Evolutionary conservation across 331 rosid genomes (phyloP), one percentile per base, ranked within the genome.

Genomic region (Rosa hybrid): DNA sequence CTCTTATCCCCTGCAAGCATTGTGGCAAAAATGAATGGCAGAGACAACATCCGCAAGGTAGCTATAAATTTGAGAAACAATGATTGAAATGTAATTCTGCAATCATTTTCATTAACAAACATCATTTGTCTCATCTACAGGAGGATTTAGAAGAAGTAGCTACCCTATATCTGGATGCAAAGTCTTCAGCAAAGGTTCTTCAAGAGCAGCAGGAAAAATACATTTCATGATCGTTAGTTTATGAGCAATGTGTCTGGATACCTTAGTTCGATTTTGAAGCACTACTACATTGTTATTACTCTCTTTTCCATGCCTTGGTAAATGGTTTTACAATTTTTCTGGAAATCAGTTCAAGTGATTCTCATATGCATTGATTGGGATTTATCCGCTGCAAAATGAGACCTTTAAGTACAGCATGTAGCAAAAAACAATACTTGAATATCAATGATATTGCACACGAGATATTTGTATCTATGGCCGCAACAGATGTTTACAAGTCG

Each of bases 161-260:
- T 77, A 70, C 89, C 4, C 90, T 95, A 51, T 95, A 93, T 87
- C 87, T 93, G 90, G 98, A 95, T 82, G 98, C 98, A 16, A 95
- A 95, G 82, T 90, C 98, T 76, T 93, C 99, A 10, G 96, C 97
- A 60, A 93, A 17, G 87, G 90, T 96, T 80, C 98, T 96, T 73
- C 98, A 96, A 84, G 98, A 91, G 84, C 99, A 93, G 86, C 98
- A 96, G 83, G 99, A 93, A 83, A 93, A 90, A 77, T 96, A 93
- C 82, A 96, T 93, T 70, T 74, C 98, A 17, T 95, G 82, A 87
- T 72, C 16, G 45, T 75, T 39, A 46, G 16, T 39, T 68, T 41
- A 68, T 38, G 64, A 70, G 71, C 51, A 73, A 56, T 30, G 38
- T 73, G 50, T 13, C 46, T 34, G 20, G 42, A 16, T 7, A 65